Evolutionary conservation across 2,329 filamentous ascomycete genomes (phyloP).

Genomic region (Canariomyces notabilis): DNA sequence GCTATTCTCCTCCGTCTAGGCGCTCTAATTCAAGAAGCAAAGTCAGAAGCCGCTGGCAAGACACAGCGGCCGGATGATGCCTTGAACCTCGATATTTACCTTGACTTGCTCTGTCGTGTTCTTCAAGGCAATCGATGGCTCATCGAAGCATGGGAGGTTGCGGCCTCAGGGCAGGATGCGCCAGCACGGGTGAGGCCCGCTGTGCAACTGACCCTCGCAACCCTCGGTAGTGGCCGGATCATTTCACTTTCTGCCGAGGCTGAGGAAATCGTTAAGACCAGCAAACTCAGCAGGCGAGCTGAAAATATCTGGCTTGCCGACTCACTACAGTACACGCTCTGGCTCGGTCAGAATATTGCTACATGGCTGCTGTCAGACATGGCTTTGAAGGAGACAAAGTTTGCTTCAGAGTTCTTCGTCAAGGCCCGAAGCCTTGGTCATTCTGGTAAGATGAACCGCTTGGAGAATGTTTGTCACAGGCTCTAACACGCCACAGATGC

Average conservation of each 20-base stretch:
- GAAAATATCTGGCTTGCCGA: slow-evolving; percentile 55
- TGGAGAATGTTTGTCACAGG: neutral
- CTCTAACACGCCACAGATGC: slow-evolving; percentile 34
- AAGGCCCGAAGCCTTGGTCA: slow-evolving; percentile 69
- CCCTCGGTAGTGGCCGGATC: slow-evolving; percentile 46
- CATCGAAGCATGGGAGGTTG: slow-evolving; percentile 35
- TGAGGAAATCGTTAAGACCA: slow-evolving; percentile 41
- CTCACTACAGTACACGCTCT: slow-evolving; percentile 60
- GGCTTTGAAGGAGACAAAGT: slow-evolving; percentile 33
- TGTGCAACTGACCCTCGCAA: slow-evolving; percentile 40
- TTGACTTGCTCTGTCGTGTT: slow-evolving; percentile 41
- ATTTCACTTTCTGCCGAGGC: slow-evolving; percentile 52
- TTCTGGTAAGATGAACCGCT: slow-evolving; percentile 46
- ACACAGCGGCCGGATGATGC: slow-evolving; percentile 37
- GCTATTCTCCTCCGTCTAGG: slow-evolving; percentile 68
- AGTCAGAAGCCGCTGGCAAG: slow-evolving; percentile 30
- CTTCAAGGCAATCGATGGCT: slow-evolving; percentile 37
- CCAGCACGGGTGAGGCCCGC: slow-evolving; percentile 31
- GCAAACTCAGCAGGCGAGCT: slow-evolving; percentile 25
- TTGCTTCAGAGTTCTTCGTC: slow-evolving; percentile 45
- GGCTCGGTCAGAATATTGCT: slow-evolving; percentile 66
- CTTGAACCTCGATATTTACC: slow-evolving; percentile 40
- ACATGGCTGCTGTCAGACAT: slow-evolving; percentile 32
- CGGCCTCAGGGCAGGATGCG: slow-evolving; percentile 16
- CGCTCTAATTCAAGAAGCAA: slow-evolving; percentile 51